phyloP scores from a whole-genome alignment of 139 green algal species.

The Chlamydomonas sp. region DNA sequence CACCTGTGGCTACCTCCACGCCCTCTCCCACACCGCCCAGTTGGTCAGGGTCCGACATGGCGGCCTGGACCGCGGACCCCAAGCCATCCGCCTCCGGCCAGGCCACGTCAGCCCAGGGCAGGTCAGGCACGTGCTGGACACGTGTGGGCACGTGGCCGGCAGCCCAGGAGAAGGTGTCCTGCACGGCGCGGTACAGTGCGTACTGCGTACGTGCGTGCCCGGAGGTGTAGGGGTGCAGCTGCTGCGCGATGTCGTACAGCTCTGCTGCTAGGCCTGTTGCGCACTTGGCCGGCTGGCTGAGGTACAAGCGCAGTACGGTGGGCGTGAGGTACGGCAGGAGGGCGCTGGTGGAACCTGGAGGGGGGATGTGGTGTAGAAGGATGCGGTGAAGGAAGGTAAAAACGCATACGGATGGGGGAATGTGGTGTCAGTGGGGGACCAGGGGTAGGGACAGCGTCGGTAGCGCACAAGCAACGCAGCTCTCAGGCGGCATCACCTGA shows the following conservation, averaged over 20 bases:
- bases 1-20: background rate
- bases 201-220: slow-evolving; percentile 8
- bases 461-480: too few relatives aligned
- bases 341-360: background rate
- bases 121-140: background rate
- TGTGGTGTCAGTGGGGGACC: too few relatives aligned
- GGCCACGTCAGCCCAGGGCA: background rate
- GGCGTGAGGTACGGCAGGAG: background rate
- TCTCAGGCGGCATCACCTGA: too few relatives aligned
- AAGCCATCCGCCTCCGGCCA: background rate
- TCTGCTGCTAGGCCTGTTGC: background rate
- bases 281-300: background rate
- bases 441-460: too few relatives aligned
- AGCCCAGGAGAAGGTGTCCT: background rate
- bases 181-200: background rate
- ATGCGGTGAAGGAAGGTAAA: too few relatives aligned
- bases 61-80: background rate
- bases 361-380: too few relatives aligned
- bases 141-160: background rate
- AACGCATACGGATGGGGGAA: too few relatives aligned
- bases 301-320: background rate
- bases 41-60: background rate
- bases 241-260: background rate
- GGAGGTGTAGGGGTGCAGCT: background rate
- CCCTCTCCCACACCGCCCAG: background rate